Conservation (phyloP, 768 basidiomycete species). For the Epithele typhae region DNA sequence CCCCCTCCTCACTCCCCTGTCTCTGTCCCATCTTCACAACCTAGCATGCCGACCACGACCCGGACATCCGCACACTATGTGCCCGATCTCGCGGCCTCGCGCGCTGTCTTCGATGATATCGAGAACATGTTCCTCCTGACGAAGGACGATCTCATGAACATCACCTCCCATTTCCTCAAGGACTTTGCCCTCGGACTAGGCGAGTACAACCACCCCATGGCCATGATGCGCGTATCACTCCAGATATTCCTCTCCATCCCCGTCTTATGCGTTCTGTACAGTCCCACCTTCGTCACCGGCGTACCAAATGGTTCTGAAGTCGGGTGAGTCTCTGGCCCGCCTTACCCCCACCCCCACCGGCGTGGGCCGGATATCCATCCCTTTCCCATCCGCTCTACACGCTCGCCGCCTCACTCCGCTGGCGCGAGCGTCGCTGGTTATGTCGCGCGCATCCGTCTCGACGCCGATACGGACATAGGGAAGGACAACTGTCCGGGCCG, state of each 20-base stretch:
- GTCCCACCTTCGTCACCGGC: slow-evolving; percentile 93
- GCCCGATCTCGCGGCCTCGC: slow-evolving; percentile 32
- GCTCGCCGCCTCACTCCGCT: no score
- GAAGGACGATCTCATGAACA: slow-evolving; percentile 54
- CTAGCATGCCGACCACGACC: slow-evolving; percentile 25
- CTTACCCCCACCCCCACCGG: not conserved
- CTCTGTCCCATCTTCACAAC: slow-evolving; percentile 1
- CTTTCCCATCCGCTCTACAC: not conserved
- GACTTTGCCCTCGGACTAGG: slow-evolving; percentile 76
- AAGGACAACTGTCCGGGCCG: no score
- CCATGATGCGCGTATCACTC: slow-evolving; percentile 71
- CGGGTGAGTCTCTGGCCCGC: slow-evolving; percentile 48
- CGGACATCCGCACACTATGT: slow-evolving; percentile 36
- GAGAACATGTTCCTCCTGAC: slow-evolving; percentile 69
- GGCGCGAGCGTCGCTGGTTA: no score
- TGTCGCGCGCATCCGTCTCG: no score
- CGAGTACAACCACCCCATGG: slow-evolving; percentile 75
- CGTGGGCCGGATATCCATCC: not conserved
- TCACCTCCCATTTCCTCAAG: slow-evolving; percentile 74
- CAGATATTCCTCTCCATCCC: no score
- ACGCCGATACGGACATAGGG: no score
- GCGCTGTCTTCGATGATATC: slow-evolving; percentile 57
- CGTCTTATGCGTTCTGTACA: slow-evolving; percentile 25
- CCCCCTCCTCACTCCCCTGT: slow-evolving; percentile 1
- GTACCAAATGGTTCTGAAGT: slow-evolving; percentile 93